phyloP scores from a whole-genome alignment of 2,329 filamentous ascomycete genomes.

The Lachnellula suecica region DNA sequence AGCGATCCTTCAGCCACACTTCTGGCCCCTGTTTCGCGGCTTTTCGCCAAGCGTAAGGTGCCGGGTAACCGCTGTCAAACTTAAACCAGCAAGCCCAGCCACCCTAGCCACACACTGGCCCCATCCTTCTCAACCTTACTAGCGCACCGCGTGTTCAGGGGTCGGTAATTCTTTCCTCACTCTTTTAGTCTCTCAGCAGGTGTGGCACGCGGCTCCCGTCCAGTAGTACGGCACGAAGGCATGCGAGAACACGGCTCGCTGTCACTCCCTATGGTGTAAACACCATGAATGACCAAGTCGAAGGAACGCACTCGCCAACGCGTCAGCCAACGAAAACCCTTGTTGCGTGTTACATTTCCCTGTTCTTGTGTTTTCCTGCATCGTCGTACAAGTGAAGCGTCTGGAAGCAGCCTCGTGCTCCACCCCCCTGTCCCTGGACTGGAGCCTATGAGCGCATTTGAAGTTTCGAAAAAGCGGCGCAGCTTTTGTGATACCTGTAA shows the following conservation, averaged over 20 bases:
- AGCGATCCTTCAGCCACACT: constrained; percentile 9
- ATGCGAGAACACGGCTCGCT: neutral
- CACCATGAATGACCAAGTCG: no score
- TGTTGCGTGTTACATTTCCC: neutral
- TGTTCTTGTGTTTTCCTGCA: constrained; percentile 1
- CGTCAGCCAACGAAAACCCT: constrained; percentile 1
- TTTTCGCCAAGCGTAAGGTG: neutral
- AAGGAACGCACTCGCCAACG: neutral
- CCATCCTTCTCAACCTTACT: neutral
- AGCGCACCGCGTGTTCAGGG: no score
- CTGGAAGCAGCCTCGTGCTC: neutral
- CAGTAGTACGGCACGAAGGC: neutral
- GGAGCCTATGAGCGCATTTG: neutral
- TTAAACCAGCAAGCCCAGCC: neutral
- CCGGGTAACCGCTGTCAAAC: neutral
- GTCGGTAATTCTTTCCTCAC: neutral
- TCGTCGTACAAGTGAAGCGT: no score
- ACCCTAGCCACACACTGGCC: neutral
- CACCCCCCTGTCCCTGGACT: neutral
- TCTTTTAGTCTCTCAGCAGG: neutral
- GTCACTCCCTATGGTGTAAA: no score
- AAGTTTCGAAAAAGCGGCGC: neutral
- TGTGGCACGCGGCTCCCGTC: neutral
- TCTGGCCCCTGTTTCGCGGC: neutral
- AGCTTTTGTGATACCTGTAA: neutral